Evolutionary conservation across 2,329 filamentous ascomycete genomes (phyloP).

Genomic region (Diplodia seriata): DNA sequence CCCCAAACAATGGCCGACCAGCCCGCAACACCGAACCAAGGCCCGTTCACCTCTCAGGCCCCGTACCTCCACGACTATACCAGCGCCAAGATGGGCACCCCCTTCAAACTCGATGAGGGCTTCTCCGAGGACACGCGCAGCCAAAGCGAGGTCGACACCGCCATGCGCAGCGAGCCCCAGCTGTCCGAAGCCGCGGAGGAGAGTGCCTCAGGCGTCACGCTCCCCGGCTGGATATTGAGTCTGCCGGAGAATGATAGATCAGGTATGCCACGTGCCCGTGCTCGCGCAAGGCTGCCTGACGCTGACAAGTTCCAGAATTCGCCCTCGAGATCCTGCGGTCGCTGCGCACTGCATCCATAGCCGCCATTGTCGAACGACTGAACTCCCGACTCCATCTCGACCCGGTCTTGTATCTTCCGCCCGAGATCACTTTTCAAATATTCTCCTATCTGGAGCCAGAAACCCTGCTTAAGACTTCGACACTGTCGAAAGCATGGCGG

Average conservation of each 20-base stretch:
- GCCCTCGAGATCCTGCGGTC: slow-evolving; percentile 79
- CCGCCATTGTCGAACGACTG: slow-evolving; percentile 79
- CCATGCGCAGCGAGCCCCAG: slow-evolving; percentile 46
- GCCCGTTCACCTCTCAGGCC: slow-evolving; percentile 40
- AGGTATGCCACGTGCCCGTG: slow-evolving; percentile 51
- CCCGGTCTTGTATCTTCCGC: slow-evolving; percentile 82
- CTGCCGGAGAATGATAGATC: slow-evolving; percentile 63
- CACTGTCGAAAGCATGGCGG: slow-evolving; percentile 83
- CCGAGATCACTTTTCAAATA: slow-evolving; percentile 89
- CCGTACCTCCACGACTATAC: slow-evolving; percentile 48
- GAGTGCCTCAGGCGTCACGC: slow-evolving; percentile 48
- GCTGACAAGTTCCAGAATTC: slow-evolving; percentile 65
- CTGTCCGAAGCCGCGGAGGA: slow-evolving; percentile 41
- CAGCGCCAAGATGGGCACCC: slow-evolving; percentile 43
- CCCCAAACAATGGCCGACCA: slow-evolving; percentile 44
- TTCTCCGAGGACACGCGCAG: slow-evolving; percentile 78
- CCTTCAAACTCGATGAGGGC: slow-evolving; percentile 73
- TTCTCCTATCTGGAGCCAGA: slow-evolving; percentile 83
- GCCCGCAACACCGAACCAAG: slow-evolving; percentile 38
- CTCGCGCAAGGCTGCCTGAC: slow-evolving; percentile 21
- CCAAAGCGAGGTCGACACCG: slow-evolving; percentile 51
- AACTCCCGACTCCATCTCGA: slow-evolving; percentile 90
- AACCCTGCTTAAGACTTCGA: slow-evolving; percentile 79
- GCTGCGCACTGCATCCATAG: slow-evolving; percentile 79
- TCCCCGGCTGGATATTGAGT: slow-evolving; percentile 63